Evolutionary conservation across 805 yeast genomes (phyloP).

Genomic region (Lipomyces oligophaga): DNA sequence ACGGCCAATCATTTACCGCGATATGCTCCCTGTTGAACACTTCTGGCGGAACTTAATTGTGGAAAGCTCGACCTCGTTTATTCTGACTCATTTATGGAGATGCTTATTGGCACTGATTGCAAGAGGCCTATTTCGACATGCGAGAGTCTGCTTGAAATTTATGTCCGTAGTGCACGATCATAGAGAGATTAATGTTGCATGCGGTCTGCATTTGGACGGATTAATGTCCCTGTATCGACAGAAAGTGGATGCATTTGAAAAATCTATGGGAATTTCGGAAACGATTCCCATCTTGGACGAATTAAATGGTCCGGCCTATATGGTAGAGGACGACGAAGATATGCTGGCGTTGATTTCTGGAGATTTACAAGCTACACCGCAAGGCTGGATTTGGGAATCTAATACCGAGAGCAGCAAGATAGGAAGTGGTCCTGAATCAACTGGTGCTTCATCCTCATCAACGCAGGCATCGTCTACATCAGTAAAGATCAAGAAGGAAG

Average conservation of each 20-base stretch:
- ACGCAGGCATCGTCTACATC: not conserved
- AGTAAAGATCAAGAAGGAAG: not conserved
- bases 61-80: constrained; percentile 9
- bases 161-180: constrained; percentile 23
- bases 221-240: constrained; percentile 7
- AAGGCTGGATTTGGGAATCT: constrained; percentile 24
- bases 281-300: not conserved
- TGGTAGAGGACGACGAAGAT: constrained; percentile 21
- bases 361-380: constrained; percentile 39
- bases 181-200: constrained; percentile 22
- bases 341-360: constrained; percentile 38
- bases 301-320: not conserved
- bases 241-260: not conserved
- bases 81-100: constrained; percentile 19
- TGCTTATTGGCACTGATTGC: constrained; percentile 12
- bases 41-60: constrained; percentile 21
- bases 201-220: constrained; percentile 20
- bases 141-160: constrained; percentile 21
- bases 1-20: constrained; percentile 1
- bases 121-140: constrained; percentile 22
- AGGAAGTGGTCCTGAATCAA: no score
- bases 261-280: not conserved
- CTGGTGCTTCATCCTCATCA: not conserved
- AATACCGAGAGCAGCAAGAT: no score
- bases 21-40: no score